phyloP scores from a whole-genome alignment of 148 eudicot genomes.

The Rhododendron ovatum region DNA sequence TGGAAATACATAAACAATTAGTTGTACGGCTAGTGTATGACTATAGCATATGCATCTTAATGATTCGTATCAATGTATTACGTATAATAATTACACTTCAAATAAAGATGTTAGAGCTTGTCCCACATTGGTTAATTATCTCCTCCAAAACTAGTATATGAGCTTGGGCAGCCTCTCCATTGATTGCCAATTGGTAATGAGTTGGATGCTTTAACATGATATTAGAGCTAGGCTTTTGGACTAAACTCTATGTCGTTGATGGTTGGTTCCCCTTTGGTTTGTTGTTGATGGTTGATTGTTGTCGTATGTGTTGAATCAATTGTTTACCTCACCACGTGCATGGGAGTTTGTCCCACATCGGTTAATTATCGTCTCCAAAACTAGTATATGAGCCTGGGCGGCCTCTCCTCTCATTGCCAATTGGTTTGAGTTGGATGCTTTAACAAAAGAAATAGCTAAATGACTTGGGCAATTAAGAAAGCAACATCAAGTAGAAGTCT shows the following conservation, averaged over 20 bases:
- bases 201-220: neutral
- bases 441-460: neutral
- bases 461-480: neutral
- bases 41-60: neutral
- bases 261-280: neutral
- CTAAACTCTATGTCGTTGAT: neutral
- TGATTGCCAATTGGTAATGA: neutral
- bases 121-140: neutral
- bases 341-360: neutral
- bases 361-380: neutral
- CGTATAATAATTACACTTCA: neutral
- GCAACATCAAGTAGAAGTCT: neutral
- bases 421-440: neutral
- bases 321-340: neutral
- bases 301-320: neutral
- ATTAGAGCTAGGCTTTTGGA: neutral
- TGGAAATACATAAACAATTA: neutral
- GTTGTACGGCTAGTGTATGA: neutral
- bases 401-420: neutral
- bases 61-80: neutral
- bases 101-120: neutral
- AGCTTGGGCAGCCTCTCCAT: neutral
- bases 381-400: neutral
- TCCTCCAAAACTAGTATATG: neutral
- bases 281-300: neutral